A percentile compares a stretch with the other conserved stretches of the same genome.
Evolutionary conservation across 345 rosid species (phyloP).

Genomic region (Noccaea bulbosa): DNA sequence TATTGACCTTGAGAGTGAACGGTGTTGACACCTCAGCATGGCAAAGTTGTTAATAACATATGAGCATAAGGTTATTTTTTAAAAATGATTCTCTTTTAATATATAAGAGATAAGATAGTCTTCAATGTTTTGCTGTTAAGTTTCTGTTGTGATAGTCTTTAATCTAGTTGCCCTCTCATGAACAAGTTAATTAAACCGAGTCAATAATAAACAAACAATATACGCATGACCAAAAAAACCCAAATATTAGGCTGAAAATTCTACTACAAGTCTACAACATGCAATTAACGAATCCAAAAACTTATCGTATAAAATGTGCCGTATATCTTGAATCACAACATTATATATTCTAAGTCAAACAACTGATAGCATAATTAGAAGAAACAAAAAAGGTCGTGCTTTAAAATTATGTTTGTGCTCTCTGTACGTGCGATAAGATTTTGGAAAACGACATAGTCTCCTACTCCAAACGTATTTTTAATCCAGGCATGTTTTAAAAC

Average conservation of each 20-base stretch:
- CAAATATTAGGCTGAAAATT: neutral
- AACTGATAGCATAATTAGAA: neutral
- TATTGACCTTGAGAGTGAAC: too few relatives aligned
- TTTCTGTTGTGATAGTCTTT: neutral
- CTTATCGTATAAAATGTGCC: neutral
- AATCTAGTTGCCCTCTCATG: neutral
- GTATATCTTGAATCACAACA: neutral
- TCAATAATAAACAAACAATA: neutral
- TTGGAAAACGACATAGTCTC: neutral
- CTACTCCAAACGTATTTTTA: neutral
- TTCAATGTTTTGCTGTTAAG: too few relatives aligned
- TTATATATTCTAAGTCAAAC: slow-evolving; percentile 11
- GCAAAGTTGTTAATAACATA: too few relatives aligned
- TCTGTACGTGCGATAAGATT: neutral
- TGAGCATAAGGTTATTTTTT: too few relatives aligned
- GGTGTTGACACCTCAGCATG: too few relatives aligned
- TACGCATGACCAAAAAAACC: neutral
- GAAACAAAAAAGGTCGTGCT: neutral
- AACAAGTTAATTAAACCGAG: neutral
- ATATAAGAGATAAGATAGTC: too few relatives aligned
- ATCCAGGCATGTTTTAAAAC: neutral
- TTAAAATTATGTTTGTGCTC: neutral
- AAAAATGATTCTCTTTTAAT: too few relatives aligned
- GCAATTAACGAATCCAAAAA: neutral
- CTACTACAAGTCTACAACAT: neutral